Percentiles rank a stretch among this genome's conserved stretches.
These are phyloP conservation scores for Volutella citrinella DNA, from an alignment of 2,329 filamentous ascomycete genomes.

Conservation along the genomic window DNA sequence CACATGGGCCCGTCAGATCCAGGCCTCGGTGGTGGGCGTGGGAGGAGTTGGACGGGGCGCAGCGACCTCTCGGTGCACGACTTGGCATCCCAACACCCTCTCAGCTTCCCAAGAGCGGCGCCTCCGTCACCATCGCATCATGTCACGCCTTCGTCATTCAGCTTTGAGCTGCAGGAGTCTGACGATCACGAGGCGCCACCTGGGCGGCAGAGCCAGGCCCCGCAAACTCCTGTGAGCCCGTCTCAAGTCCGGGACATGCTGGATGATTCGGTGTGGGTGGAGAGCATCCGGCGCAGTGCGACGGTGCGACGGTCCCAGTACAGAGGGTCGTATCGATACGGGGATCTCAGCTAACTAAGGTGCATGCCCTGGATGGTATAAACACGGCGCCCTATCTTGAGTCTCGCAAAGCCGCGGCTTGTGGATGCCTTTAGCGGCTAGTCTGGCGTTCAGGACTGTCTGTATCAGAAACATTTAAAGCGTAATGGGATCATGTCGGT, in stretches of 20 bases:
- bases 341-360: conserved; percentile 23
- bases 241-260: conserved; percentile 80
- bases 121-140: conserved; percentile 37
- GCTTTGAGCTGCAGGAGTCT: conserved; percentile 54
- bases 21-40: too few relatives aligned
- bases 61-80: conserved; percentile 40
- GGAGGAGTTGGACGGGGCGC: conserved; percentile 42
- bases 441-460: too few relatives aligned
- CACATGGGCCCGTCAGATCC: too few relatives aligned
- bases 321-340: conserved; percentile 31
- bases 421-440: too few relatives aligned
- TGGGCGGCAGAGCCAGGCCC: conserved; percentile 42
- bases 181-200: conserved; percentile 26
- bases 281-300: conserved; percentile 85
- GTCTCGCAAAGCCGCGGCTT: too few relatives aligned
- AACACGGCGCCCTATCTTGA: too few relatives aligned
- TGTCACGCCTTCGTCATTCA: conserved; percentile 53
- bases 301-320: conserved; percentile 54
- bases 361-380: too few relatives aligned
- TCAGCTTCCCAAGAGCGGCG: conserved; percentile 51
- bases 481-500: too few relatives aligned
- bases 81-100: conserved; percentile 41
- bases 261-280: conserved; percentile 88
- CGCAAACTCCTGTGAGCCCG: conserved; percentile 64
- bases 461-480: too few relatives aligned